Evolutionary conservation across 805 yeast genomes (phyloP).

Genomic region (Lachancea nothofagi): DNA sequence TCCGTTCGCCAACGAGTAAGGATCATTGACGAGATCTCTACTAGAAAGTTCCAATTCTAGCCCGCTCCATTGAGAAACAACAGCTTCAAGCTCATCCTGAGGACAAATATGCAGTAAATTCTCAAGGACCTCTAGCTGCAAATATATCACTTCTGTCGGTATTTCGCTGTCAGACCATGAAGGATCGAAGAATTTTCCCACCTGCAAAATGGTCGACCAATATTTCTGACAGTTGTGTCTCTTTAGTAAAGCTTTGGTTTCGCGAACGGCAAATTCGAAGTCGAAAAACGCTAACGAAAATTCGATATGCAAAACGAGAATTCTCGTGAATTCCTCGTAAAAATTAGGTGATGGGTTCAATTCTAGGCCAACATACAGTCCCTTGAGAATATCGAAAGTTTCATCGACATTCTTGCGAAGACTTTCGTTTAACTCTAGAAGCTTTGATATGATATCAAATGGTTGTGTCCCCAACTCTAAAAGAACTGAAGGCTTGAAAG

Average conservation of each 20-base stretch:
- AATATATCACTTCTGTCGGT: slow-evolving; percentile 36
- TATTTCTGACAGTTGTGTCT: slow-evolving; percentile 24
- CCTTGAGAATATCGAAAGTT: slow-evolving; percentile 38
- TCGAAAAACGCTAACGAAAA: slow-evolving; percentile 59
- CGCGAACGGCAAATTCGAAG: slow-evolving; percentile 51
- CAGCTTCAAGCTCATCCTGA: slow-evolving; percentile 46
- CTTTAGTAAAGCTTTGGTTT: slow-evolving; percentile 37
- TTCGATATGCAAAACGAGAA: slow-evolving; percentile 54
- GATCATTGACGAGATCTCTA: slow-evolving; percentile 25
- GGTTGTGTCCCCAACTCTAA: slow-evolving; percentile 31
- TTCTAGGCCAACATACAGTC: slow-evolving; percentile 39
- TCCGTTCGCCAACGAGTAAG: slow-evolving; percentile 15
- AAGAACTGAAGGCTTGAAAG: slow-evolving; percentile 38
- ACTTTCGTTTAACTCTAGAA: slow-evolving; percentile 50
- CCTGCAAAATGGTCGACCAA: slow-evolving; percentile 75
- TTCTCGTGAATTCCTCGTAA: slow-evolving; percentile 15
- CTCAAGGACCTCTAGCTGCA: slow-evolving; percentile 53
- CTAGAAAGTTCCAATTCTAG: slow-evolving; percentile 39
- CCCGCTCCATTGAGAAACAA: slow-evolving; percentile 60
- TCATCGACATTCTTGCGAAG: slow-evolving; percentile 43
- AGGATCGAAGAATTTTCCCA: slow-evolving; percentile 53
- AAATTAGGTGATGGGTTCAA: slow-evolving; percentile 13
- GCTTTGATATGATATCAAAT: slow-evolving; percentile 35
- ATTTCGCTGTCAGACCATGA: slow-evolving; percentile 38
- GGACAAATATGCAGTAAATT: slow-evolving; percentile 49